Base-by-base conservation (phyloP, 2,329 filamentous ascomycete genomes). In the Stromatinia cepivora region DNA sequence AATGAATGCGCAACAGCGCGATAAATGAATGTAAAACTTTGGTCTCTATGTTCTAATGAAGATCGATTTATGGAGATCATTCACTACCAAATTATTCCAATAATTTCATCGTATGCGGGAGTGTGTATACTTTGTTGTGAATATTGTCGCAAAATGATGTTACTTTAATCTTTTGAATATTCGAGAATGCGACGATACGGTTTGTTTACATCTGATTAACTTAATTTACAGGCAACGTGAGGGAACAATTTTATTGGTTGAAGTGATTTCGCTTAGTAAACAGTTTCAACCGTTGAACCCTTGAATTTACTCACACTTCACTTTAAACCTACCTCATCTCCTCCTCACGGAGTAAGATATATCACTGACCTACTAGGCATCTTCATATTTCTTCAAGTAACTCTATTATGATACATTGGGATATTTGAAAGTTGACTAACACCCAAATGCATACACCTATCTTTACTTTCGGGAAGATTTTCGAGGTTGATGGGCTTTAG, bases 81-180 rank as follows among this genome's bases (percentile, higher is more conserved):
- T 28, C 25, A 34, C 31, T 22, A 11, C 10, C 39, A 31, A 25
- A 11, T 36, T 36, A 45, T 45, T 63, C 8, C 34, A 28, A 54
- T 54, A 36, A 46, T 22, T 42, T 63, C 46, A 53, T 68, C 34
- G 45, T 64, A 50, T 63, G 34, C 48, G 36, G 36, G 15, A 62
- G 22, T 28, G 48, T 46, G 25, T 53, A 52, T 68, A 50, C 15
- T 54, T 42, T n/a, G 57, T 46, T 68, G 58, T 64, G 48, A 56
- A 63, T 68, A 64, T 68, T 68, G 66, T 68, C 66, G 66, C 66
- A 68, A 68, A 63, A 63, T 68, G 48, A 63, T 68, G 25, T 36
- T 53, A 36, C 11, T 63, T 42, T 53, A 34, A 28, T 52, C 22
- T 46, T 53, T 52, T 34, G 36, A 36, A 54, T 36, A 52, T 36